These are phyloP conservation scores for Ceratobasidium sp. DNA, from an alignment of 1,284 basidiomycete species.

Conservation along the genomic window DNA sequence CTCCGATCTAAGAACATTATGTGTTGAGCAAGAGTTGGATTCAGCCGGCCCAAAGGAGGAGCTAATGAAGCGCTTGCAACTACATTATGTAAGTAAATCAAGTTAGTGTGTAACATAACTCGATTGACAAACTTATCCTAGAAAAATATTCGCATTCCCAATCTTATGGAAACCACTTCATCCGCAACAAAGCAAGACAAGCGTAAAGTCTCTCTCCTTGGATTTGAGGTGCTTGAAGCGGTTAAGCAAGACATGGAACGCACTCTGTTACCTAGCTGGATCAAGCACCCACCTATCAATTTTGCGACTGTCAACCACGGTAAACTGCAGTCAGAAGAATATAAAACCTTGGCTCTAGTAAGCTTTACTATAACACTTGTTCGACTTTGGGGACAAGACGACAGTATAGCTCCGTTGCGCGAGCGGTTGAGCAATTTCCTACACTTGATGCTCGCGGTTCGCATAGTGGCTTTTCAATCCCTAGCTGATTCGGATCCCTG, in stretches of 20 bases:
- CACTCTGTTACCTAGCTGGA: slow-evolving; percentile 38
- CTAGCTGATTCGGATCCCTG: neutral
- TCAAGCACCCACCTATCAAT: slow-evolving; percentile 22
- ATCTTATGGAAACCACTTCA: too few relatives aligned
- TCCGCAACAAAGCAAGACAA: too few relatives aligned
- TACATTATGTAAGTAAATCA: slow-evolving; percentile 10
- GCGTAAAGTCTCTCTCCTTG: neutral
- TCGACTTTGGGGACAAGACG: slow-evolving; percentile 28
- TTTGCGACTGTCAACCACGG: slow-evolving; percentile 45
- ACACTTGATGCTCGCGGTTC: slow-evolving; percentile 19
- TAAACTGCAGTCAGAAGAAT: slow-evolving; percentile 48
- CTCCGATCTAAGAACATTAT: neutral
- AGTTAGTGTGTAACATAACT: too few relatives aligned
- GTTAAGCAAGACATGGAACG: slow-evolving; percentile 28
- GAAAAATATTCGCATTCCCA: slow-evolving; percentile 2
- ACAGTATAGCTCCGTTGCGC: too few relatives aligned
- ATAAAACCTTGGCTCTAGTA: slow-evolving; percentile 43
- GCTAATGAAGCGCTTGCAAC: slow-evolving; percentile 3
- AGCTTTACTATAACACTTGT: slow-evolving; percentile 46
- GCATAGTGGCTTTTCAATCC: slow-evolving; percentile 19
- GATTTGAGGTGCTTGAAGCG: neutral
- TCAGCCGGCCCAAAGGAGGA: slow-evolving; percentile 4
- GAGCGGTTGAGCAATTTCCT: slow-evolving; percentile 28
- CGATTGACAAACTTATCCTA: neutral
- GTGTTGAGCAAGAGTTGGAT: neutral